A percentile compares a stretch with the other conserved stretches of the same genome.
These are phyloP conservation scores for Nothophoma quercina DNA, from an alignment of 2,329 filamentous ascomycete species.

Conservation along the genomic window DNA sequence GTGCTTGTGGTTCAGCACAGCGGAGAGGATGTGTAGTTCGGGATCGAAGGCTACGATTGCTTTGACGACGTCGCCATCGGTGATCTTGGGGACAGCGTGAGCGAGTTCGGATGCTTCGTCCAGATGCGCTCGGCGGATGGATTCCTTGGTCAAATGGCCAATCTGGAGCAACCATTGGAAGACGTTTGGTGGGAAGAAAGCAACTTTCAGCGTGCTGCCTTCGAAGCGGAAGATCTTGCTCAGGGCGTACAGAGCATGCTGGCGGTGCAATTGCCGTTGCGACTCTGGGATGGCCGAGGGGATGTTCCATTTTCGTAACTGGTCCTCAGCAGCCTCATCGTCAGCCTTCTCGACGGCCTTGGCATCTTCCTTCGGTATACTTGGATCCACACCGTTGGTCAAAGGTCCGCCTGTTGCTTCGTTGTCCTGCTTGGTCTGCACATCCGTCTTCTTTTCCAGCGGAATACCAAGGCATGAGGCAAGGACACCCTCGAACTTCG, in stretches of 20 bases:
- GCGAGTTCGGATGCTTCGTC: constrained; percentile 50
- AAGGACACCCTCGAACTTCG: constrained; percentile 53
- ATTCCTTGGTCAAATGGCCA: constrained; percentile 56
- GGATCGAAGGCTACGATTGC: constrained; percentile 72
- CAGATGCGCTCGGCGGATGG: constrained; percentile 53
- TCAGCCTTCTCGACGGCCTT: constrained; percentile 27
- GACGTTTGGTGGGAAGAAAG: constrained; percentile 58
- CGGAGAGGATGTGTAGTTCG: constrained; percentile 70
- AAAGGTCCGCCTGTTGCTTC: constrained; percentile 28
- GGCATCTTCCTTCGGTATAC: constrained; percentile 25
- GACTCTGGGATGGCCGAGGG: constrained; percentile 40
- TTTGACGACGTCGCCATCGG: constrained; percentile 68
- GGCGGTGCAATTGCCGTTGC: constrained; percentile 67
- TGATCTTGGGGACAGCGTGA: constrained; percentile 55
- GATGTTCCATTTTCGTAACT: constrained; percentile 58
- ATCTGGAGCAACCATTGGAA: constrained; percentile 69
- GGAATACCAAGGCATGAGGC: constrained; percentile 47
- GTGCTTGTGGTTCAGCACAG: constrained; percentile 68
- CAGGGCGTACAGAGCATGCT: constrained; percentile 67
- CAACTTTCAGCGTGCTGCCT: constrained; percentile 46
- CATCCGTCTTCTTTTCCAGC: constrained; percentile 31
- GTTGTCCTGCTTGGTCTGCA: constrained; percentile 27
- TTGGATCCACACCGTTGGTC: constrained; percentile 33
- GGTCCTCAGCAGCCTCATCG: constrained; percentile 25
- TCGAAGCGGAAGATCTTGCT: constrained; percentile 56